Evolutionary conservation across 179 eudicot genomes (phyloP), one percentile per base, ranked within the genome.

Genomic region (Nepenthes alata): DNA sequence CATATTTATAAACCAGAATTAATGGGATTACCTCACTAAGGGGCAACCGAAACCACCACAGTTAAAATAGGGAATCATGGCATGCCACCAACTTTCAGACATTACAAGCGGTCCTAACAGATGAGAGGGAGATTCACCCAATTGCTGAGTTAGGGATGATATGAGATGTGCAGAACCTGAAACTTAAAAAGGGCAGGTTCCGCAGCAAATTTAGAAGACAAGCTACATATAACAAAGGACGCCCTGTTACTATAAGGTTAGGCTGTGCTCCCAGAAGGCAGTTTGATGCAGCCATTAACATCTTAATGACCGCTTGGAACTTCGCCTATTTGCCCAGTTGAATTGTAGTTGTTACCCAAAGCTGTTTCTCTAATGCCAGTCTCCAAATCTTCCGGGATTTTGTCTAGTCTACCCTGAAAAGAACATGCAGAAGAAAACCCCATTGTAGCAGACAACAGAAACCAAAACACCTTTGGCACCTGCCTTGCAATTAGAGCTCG

Each of bases 381-480:
- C 70, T 77, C 74, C 37, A 72, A 62, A 66, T 75, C 85, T 62
- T 78, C 84, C 57, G 87, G 70, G 63, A 45, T 61, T 73, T 79
- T 87, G 56, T 91, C 97, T 37, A 88, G 82, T 74, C 84, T 85
- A 81, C 80, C 93, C 97, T 89, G 89, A 74, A 78, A 16, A 59
- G 71, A 60, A 60, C 15, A 52, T 52, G 16, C 55, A 52, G 5
- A n/a, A 2, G 4, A 12, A 52, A 12, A 3, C 9, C 6, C 13
- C 4, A 3, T 10, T 6, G 14, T 11, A 49, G 53, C 4, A 49
- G 53, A 49, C 4, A 10, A 11, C 4, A 49, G 11, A 10, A 49
- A 10, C 45, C 1, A 41, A 4, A 4, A 4, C 8, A 2, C 45
- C 5, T 41, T 4, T 41, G 45, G 45, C 45, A 4, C 5, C 45